Percentiles rank a stretch among this genome's conserved stretches.
These are phyloP conservation scores for Xylariaceae sp. DNA, from an alignment of 2,329 filamentous ascomycete species.

Conservation along the genomic window DNA sequence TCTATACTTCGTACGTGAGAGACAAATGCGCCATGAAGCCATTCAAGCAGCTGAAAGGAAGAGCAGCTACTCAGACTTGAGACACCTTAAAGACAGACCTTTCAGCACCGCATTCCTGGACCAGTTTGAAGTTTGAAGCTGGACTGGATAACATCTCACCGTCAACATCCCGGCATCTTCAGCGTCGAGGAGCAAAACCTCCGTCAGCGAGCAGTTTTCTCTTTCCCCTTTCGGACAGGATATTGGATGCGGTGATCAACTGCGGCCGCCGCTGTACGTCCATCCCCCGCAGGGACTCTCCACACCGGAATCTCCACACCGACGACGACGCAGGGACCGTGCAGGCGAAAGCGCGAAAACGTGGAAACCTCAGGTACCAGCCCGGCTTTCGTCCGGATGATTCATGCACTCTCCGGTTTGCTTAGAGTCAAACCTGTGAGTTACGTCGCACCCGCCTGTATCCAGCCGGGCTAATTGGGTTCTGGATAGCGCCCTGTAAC, in stretches of 20 bases:
- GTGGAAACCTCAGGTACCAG: neutral
- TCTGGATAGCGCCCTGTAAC: neutral
- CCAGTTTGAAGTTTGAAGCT: neutral
- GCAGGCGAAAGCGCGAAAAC: neutral
- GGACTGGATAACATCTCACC: neutral
- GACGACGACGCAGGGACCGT: neutral
- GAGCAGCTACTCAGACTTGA: neutral
- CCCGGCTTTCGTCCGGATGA: neutral
- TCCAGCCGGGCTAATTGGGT: neutral
- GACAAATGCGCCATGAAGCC: neutral
- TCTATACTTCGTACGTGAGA: neutral
- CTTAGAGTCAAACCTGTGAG: constrained; percentile 2
- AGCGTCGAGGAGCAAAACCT: neutral
- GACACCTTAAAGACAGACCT: neutral
- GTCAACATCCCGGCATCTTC: neutral
- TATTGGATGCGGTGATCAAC: neutral
- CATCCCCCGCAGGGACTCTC: constrained; percentile 2
- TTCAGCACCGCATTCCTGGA: constrained; percentile 1
- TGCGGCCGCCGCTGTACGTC: neutral
- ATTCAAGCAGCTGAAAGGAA: neutral
- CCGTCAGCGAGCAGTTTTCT: neutral
- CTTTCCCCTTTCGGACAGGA: neutral
- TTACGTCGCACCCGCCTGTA: neutral
- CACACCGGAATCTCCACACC: constrained; percentile 3
- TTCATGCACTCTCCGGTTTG: neutral